phyloP scores from a whole-genome alignment of 2,329 filamentous ascomycete genomes.

The Talaromyces sp. region DNA sequence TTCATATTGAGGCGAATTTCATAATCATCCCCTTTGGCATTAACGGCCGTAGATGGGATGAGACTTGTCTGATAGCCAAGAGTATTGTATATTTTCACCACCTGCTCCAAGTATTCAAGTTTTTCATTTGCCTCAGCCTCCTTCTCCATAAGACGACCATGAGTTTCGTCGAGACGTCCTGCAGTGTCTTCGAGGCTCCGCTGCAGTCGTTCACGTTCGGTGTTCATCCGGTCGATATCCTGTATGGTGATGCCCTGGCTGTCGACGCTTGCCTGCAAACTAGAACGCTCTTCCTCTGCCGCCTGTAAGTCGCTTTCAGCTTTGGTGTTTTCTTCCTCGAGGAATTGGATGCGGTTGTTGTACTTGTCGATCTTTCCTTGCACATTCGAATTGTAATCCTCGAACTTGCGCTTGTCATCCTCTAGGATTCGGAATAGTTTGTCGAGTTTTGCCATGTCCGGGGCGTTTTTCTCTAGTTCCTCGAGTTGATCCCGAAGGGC shows the following conservation, averaged over 20 bases:
- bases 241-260: constrained; percentile 92
- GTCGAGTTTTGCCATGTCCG: constrained; percentile 76
- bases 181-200: constrained; percentile 74
- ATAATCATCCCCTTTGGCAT: constrained; percentile 78
- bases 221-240: constrained; percentile 98
- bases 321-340: constrained; percentile 83
- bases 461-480: constrained; percentile 78
- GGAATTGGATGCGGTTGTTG: constrained; percentile 67
- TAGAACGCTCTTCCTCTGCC: constrained; percentile 73
- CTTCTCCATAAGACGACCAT: constrained; percentile 74
- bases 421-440: constrained; percentile 89
- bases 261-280: constrained; percentile 80
- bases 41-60: constrained; percentile 76
- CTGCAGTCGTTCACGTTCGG: constrained; percentile 88
- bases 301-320: constrained; percentile 67
- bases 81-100: constrained; percentile 88
- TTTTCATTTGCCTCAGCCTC: constrained; percentile 81
- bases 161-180: constrained; percentile 74
- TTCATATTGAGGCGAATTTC: constrained; percentile 81
- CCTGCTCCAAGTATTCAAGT: constrained; percentile 85
- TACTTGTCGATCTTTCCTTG: constrained; percentile 84
- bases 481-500: constrained; percentile 79
- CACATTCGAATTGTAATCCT: constrained; percentile 84
- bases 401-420: constrained; percentile 90
- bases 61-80: constrained; percentile 89